These are phyloP conservation scores for Teunomyces panamensis DNA, from an alignment of 805 yeast genomes.

Conservation along the genomic window DNA sequence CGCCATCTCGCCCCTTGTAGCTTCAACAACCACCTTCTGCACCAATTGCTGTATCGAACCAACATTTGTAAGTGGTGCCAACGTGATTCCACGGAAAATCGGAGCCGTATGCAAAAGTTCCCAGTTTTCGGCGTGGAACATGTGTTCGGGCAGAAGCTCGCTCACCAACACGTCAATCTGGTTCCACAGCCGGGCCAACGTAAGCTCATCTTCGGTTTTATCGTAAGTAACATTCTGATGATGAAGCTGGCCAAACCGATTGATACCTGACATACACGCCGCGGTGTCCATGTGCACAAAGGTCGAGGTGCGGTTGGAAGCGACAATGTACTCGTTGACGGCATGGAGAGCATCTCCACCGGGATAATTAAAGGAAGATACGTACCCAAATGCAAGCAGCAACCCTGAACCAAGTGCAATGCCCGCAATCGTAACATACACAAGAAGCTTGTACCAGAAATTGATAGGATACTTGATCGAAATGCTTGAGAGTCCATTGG, in stretches of 20 bases:
- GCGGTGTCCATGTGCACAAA: conserved; percentile 74
- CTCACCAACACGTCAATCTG: conserved; percentile 29
- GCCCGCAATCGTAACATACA: conserved; percentile 17
- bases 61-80: not conserved
- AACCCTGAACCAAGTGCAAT: conserved; percentile 29
- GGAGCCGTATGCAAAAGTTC: conserved; percentile 18
- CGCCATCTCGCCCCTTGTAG: conserved; percentile 5
- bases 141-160: conserved; percentile 9
- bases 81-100: conserved; percentile 12
- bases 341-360: conserved; percentile 73
- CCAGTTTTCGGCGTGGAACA: conserved; percentile 18
- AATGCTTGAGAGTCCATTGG: conserved; percentile 51
- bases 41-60: not conserved
- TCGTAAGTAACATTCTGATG: conserved; percentile 51
- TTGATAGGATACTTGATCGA: conserved; percentile 12
- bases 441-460: conserved; percentile 25
- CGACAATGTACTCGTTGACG: conserved; percentile 45
- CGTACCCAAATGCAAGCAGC: conserved; percentile 53
- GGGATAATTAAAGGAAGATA: conserved; percentile 79
- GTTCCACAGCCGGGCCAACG: conserved; percentile 31
- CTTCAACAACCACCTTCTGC: conserved; percentile 9
- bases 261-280: conserved; percentile 84
- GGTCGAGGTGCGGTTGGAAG: conserved; percentile 14
- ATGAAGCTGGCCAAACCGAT: conserved; percentile 67
- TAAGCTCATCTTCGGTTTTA: conserved; percentile 58